phyloP scores from a whole-genome alignment of 202 grass and related monocot genomes.

The Panicum virgatum region DNA sequence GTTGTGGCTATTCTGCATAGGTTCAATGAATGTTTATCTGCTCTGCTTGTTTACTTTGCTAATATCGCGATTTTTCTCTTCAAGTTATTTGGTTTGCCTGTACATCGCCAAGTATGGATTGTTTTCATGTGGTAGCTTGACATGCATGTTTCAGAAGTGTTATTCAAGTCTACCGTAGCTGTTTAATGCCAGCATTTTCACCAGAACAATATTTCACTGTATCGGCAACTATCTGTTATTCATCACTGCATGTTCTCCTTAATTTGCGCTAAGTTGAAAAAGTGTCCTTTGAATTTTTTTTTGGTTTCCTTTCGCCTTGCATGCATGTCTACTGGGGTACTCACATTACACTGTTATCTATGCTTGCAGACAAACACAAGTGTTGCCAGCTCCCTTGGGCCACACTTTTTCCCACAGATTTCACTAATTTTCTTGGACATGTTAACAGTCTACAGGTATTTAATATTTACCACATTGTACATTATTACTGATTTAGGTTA shows the following conservation, averaged over 20 bases:
- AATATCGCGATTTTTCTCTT: background rate
- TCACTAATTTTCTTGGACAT: conserved; percentile 96
- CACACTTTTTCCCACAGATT: conserved; percentile 95
- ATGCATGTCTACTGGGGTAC: conserved; percentile 10
- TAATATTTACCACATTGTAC: conserved; percentile 11
- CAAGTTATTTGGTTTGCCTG: background rate
- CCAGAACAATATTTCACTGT: background rate
- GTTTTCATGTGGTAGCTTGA: background rate
- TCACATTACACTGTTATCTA: conserved; percentile 33
- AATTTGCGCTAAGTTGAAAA: conserved; percentile 2
- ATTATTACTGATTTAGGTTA: conserved; percentile 1
- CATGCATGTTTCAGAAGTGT: background rate
- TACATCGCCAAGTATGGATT: background rate
- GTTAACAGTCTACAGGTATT: conserved; percentile 96
- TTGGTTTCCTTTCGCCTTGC: background rate
- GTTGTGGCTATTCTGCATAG: background rate
- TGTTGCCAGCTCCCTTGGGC: conserved; percentile 83
- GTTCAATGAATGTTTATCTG: background rate
- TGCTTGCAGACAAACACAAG: conserved; percentile 97
- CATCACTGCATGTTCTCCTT: background rate
- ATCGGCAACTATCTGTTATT: background rate
- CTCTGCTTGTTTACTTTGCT: background rate
- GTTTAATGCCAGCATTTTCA: conserved; percentile 6
- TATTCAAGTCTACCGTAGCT: background rate
- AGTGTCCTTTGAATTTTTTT: background rate